Evolutionary conservation across 352 stramenopile genomes (phyloP).

Genomic region (Globisporangium alternatum): DNA sequence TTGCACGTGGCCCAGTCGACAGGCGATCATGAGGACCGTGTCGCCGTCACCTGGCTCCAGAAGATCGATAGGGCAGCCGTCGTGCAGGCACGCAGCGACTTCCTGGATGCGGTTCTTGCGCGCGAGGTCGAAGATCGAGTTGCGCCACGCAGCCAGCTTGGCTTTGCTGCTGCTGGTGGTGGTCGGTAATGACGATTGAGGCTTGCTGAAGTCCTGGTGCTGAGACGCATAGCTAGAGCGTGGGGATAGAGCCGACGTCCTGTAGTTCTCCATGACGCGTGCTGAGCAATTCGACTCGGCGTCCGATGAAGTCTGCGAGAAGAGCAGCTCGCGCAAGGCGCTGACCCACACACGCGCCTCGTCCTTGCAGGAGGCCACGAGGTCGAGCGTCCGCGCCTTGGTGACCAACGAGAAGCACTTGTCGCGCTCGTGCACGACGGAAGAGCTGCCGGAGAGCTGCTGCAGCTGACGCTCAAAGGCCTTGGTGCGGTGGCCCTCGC

Average conservation of each 20-base stretch:
- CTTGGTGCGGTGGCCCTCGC: slow-evolving; percentile 51
- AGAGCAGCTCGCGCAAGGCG: slow-evolving; percentile 43
- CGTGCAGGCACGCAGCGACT: slow-evolving; percentile 44
- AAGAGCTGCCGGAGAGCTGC: slow-evolving; percentile 24
- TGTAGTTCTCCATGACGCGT: slow-evolving; percentile 47
- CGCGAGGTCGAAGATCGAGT: slow-evolving; percentile 55
- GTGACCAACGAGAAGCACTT: slow-evolving; percentile 78
- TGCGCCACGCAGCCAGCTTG: slow-evolving; percentile 53
- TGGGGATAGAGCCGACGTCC: slow-evolving; percentile 36
- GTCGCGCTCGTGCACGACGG: slow-evolving; percentile 34
- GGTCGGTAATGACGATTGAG: background rate
- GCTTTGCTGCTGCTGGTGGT: slow-evolving; percentile 29
- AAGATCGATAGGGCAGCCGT: slow-evolving; percentile 75
- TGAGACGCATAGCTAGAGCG: background rate
- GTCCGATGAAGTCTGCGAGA: slow-evolving; percentile 7
- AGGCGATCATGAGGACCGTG: slow-evolving; percentile 80
- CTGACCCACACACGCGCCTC: slow-evolving; percentile 63
- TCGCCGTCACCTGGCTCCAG: slow-evolving; percentile 69
- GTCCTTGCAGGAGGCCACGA: slow-evolving; percentile 78
- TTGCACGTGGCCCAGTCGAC: slow-evolving; percentile 47
- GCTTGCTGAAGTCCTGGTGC: background rate
- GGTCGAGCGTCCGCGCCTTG: slow-evolving; percentile 57
- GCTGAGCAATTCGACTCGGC: slow-evolving; percentile 18
- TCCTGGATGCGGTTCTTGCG: slow-evolving; percentile 37
- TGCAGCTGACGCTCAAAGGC: slow-evolving; percentile 55